Conservation (phyloP, 2,329 filamentous ascomycete genomes). For the Arthrobotrys entomopaga region DNA sequence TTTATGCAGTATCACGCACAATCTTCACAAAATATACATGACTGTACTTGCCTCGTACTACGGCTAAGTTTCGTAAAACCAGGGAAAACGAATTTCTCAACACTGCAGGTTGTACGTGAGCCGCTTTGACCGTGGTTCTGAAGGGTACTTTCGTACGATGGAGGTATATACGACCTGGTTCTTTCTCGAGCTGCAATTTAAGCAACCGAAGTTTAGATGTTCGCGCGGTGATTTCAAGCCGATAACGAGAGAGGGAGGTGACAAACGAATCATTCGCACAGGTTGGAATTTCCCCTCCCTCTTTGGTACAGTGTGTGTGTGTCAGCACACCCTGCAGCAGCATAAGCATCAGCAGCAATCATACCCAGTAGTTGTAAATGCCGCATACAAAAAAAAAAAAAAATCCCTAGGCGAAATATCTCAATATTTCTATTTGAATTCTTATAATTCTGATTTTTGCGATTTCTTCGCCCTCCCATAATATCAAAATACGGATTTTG, state of each 20-base stretch:
- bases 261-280: not conserved
- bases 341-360: constrained; percentile 19
- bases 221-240: constrained; percentile 25
- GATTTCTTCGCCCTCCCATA: constrained; percentile 18
- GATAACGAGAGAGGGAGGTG: constrained; percentile 27
- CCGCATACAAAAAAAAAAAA: constrained; percentile 55
- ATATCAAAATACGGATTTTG: constrained; percentile 29
- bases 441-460: constrained; percentile 18
- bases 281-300: constrained; percentile 21
- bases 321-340: constrained; percentile 52
- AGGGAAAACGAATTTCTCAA: constrained; percentile 13
- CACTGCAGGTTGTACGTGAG: constrained; percentile 13
- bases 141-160: not conserved
- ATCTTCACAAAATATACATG: constrained; percentile 30
- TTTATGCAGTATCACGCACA: constrained; percentile 26
- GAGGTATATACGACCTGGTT: constrained; percentile 16
- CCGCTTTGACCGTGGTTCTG: constrained; percentile 11
- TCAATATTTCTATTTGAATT: not conserved
- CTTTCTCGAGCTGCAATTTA: constrained; percentile 19
- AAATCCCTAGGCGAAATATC: not conserved
- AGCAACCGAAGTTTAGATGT: constrained; percentile 22
- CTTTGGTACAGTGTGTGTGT: constrained; percentile 27
- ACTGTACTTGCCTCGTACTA: constrained; percentile 26
- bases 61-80: constrained; percentile 29
- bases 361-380: constrained; percentile 41